Percentiles rank a stretch among this genome's conserved stretches.
Conservation (phyloP, 768 basidiomycete species). For the Chalciporus piperatus region DNA sequence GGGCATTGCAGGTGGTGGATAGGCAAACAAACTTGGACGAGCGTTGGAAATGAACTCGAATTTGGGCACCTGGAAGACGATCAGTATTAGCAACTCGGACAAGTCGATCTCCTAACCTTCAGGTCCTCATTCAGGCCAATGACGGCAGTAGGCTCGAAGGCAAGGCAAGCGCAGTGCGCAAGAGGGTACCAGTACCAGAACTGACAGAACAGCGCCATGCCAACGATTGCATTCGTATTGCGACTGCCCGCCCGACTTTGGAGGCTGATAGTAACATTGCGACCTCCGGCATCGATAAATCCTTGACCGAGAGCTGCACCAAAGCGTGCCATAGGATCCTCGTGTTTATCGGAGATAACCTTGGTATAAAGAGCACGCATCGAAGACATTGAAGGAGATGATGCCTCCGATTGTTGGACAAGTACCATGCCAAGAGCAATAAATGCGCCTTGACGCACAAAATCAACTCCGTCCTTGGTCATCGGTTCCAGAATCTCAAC, state of each 20-base stretch:
- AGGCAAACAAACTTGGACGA: constrained; percentile 87
- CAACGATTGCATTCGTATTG: constrained; percentile 93
- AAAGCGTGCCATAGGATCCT: constrained; percentile 98
- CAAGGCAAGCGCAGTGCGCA: constrained; percentile 87
- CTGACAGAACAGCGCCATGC: constrained; percentile 97
- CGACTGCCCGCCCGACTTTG: constrained; percentile 90
- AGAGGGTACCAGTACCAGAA: constrained; percentile 99
- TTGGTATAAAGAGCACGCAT: constrained; percentile 85
- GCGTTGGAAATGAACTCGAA: constrained; percentile 92
- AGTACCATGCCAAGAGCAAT: constrained; percentile 95
- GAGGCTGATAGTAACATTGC: constrained; percentile 92
- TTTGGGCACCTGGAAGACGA: constrained; percentile 73
- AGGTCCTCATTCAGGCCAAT: constrained; percentile 87
- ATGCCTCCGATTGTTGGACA: constrained; percentile 92
- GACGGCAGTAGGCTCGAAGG: constrained; percentile 94
- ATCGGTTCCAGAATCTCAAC: constrained; percentile 96
- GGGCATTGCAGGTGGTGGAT: constrained; percentile 81
- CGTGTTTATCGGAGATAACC: constrained; percentile 93
- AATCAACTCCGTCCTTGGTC: constrained; percentile 97
- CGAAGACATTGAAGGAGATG: constrained; percentile 75
- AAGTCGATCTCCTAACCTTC: constrained; percentile 49
- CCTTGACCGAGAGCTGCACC: constrained; percentile 96
- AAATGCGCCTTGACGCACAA: constrained; percentile 97
- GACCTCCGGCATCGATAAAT: constrained; percentile 94
- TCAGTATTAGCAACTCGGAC: constrained; percentile 1